Conservation (phyloP, 192 early-diverging fungal genomes). For the Podila clonocystis region DNA sequence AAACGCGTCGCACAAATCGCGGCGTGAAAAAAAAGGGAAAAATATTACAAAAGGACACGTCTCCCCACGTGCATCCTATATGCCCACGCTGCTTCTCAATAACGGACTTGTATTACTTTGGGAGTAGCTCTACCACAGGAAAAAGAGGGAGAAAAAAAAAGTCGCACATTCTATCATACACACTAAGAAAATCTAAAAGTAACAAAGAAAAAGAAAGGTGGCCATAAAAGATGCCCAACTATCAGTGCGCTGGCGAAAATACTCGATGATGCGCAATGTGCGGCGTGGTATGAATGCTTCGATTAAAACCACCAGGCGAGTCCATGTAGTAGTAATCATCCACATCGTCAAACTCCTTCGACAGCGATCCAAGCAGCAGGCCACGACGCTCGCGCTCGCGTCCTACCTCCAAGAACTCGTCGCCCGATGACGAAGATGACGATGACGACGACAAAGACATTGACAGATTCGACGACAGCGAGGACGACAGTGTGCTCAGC, state of each 20-base stretch:
- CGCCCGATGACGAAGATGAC: background rate
- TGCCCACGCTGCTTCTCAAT: no score
- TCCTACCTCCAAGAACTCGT: background rate
- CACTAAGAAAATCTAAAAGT: no score
- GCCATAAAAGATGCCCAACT: no score
- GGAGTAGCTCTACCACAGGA: no score
- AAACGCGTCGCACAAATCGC: no score
- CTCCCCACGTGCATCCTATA: no score
- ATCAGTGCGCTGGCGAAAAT: background rate
- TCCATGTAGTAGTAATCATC: background rate
- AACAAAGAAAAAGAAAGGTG: no score
- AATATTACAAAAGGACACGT: no score
- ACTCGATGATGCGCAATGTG: background rate
- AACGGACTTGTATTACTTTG: no score
- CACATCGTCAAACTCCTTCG: slow-evolving; percentile 3
- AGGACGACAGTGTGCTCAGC: background rate
- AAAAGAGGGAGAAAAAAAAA: no score
- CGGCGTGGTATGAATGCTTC: background rate
- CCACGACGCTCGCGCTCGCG: background rate
- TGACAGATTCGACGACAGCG: background rate
- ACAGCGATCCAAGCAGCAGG: background rate
- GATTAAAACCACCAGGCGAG: background rate
- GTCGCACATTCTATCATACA: no score
- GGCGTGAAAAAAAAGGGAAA: no score
- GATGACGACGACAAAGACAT: slow-evolving; percentile 7